These are phyloP conservation scores for Monoraphidium neglectum DNA, from an alignment of 139 green algal species.

Conservation along the genomic window DNA sequence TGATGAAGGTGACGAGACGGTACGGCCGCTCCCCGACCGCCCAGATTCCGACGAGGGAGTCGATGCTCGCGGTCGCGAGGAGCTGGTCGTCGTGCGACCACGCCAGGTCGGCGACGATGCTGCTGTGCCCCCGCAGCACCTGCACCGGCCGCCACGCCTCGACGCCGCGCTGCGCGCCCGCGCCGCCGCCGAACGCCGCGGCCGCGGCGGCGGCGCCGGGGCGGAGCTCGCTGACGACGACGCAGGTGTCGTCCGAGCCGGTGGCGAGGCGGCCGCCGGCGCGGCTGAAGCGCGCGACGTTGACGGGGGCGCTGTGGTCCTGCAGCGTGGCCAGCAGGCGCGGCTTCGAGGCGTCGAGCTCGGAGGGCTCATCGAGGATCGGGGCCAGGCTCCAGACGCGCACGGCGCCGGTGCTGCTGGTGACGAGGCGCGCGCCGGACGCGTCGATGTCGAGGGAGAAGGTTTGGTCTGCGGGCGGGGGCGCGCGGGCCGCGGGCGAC, in stretches of 20 bases:
- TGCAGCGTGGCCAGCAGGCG: slow-evolving; percentile 77
- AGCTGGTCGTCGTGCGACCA: slow-evolving; percentile 78
- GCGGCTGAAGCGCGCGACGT: slow-evolving; percentile 81
- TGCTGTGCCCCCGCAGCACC: slow-evolving; percentile 74
- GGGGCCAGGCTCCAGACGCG: slow-evolving; percentile 75
- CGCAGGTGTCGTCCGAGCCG: slow-evolving; percentile 79
- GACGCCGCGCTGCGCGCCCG: slow-evolving; percentile 58
- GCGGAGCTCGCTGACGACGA: slow-evolving; percentile 71
- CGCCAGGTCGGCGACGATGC: slow-evolving; percentile 85
- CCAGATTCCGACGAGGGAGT: slow-evolving; percentile 81
- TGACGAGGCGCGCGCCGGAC: slow-evolving; percentile 67
- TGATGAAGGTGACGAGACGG: slow-evolving; percentile 36
- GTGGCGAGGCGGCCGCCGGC: slow-evolving; percentile 63
- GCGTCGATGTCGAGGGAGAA: slow-evolving; percentile 72
- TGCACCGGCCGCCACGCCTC: slow-evolving; percentile 85
- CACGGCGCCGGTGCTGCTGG: slow-evolving; percentile 67
- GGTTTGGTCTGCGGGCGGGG: slow-evolving; percentile 47
- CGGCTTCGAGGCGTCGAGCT: slow-evolving; percentile 49
- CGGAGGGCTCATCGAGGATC: slow-evolving; percentile 53
- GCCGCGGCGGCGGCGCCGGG: slow-evolving; percentile 39
- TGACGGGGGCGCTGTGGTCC: slow-evolving; percentile 78
- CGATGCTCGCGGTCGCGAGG: slow-evolving; percentile 83
- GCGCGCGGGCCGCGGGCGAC: neutral
- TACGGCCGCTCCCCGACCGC: slow-evolving; percentile 15
- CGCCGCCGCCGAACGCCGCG: neutral